Percentiles rank a stretch among this genome's conserved stretches.
These are phyloP conservation scores for Hanseniaspora meyeri DNA, from an alignment of 805 yeast species.

Conservation along the genomic window DNA sequence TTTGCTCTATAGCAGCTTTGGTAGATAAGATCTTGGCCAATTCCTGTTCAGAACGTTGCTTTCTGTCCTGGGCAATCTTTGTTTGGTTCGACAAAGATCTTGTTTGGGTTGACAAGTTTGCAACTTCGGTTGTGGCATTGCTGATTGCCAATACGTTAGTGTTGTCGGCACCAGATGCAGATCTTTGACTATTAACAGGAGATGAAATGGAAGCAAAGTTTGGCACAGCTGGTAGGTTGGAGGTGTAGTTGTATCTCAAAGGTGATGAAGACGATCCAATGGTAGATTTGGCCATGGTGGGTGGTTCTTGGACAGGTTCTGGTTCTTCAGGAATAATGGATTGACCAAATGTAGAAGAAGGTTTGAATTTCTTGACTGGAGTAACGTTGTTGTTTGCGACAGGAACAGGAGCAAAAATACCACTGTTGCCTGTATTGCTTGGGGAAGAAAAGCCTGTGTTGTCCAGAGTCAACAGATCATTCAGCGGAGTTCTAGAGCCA, in stretches of 20 bases:
- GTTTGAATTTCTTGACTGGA: constrained; percentile 45
- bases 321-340: constrained; percentile 35
- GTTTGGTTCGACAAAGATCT: constrained; percentile 69
- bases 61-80: constrained; percentile 53
- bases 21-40: constrained; percentile 51
- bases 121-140: constrained; percentile 71
- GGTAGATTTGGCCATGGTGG: constrained; percentile 32
- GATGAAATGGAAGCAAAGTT: constrained; percentile 21
- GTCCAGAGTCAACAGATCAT: constrained; percentile 51
- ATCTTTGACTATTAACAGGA: constrained; percentile 16
- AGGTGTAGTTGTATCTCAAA: constrained; percentile 15
- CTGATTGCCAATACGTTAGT: constrained; percentile 54
- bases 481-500: constrained; percentile 38
- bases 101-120: constrained; percentile 75
- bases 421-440: constrained; percentile 14
- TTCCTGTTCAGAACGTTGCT: constrained; percentile 65
- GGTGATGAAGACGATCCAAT: constrained; percentile 24
- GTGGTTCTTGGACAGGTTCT: constrained; percentile 18
- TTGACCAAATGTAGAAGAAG: constrained; percentile 80
- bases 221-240: constrained; percentile 26
- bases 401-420: constrained; percentile 26
- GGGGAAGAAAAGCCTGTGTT: constrained; percentile 37
- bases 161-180: constrained; percentile 26
- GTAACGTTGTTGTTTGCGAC: constrained; percentile 21
- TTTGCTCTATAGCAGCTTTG: constrained; percentile 62